phyloP scores from a whole-genome alignment of 2,329 filamentous ascomycete species.

The Fusarium sp. region DNA sequence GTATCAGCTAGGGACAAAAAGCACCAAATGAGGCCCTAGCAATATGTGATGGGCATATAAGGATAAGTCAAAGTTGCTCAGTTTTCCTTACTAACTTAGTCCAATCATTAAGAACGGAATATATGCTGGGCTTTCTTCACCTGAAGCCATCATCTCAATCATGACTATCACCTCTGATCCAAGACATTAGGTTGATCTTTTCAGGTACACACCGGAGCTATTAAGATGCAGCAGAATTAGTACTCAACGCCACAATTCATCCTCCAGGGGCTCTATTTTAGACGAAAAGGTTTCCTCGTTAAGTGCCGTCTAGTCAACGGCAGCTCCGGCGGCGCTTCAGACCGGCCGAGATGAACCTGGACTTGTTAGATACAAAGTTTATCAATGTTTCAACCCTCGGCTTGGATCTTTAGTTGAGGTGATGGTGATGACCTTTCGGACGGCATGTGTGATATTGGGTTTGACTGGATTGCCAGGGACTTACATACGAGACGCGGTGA shows the following conservation, averaged over 20 bases:
- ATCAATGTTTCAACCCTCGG: neutral
- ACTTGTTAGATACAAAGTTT: neutral
- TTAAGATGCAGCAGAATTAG: neutral
- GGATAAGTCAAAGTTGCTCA: neutral
- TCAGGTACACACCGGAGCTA: neutral
- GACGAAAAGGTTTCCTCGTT: neutral
- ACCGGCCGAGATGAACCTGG: constrained; percentile 32
- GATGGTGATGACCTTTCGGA: neutral
- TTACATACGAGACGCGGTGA: constrained; percentile 1
- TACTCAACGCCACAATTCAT: constrained; percentile 8
- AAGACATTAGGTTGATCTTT: neutral
- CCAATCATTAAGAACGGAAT: neutral
- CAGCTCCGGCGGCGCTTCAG: constrained; percentile 32
- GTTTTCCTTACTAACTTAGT: neutral
- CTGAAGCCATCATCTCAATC: neutral
- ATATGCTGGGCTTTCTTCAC: neutral
- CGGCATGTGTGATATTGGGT: constrained; percentile 5
- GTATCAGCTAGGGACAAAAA: constrained; percentile 39
- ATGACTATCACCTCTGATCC: neutral
- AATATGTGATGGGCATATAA: neutral
- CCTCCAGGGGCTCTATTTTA: constrained; percentile 1
- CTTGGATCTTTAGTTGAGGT: neutral
- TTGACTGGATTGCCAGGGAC: constrained; percentile 1
- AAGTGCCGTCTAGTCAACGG: constrained; percentile 15
- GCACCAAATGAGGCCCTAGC: constrained; percentile 1